phyloP scores from a whole-genome alignment of 2,329 filamentous ascomycete species.

The Cyphellophora attinorum region DNA sequence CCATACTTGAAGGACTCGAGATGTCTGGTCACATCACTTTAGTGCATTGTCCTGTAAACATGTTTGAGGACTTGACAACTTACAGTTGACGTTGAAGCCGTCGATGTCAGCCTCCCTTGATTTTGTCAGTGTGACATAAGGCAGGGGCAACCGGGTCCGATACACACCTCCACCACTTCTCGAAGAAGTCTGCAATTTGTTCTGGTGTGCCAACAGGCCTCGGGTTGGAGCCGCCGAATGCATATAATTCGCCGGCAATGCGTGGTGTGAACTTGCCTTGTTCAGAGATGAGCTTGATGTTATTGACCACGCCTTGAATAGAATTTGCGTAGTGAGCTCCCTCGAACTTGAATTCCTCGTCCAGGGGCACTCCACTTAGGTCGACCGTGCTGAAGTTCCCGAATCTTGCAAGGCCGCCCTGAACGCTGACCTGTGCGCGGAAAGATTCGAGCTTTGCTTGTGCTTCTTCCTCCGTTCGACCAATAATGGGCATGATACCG shows the following conservation, averaged over 20 bases:
- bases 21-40: too few relatives aligned
- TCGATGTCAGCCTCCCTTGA: too few relatives aligned
- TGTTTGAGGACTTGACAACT: too few relatives aligned
- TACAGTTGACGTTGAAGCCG: slow-evolving; percentile 60
- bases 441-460: slow-evolving; percentile 42
- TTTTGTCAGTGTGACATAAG: too few relatives aligned
- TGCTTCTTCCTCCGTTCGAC: slow-evolving; percentile 44
- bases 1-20: slow-evolving; percentile 41
- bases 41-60: too few relatives aligned
- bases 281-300: too few relatives aligned
- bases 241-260: slow-evolving; percentile 35
- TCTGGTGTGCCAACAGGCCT: slow-evolving; percentile 47
- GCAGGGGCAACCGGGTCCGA: too few relatives aligned
- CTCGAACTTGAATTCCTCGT: slow-evolving; percentile 48
- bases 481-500: slow-evolving; percentile 41
- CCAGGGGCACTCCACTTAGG: slow-evolving; percentile 46
- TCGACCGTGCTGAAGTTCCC: slow-evolving; percentile 54
- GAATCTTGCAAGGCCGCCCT: slow-evolving; percentile 47
- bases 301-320: slow-evolving; percentile 31
- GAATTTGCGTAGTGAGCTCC: slow-evolving; percentile 32
- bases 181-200: slow-evolving; percentile 58
- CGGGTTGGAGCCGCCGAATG: slow-evolving; percentile 40
- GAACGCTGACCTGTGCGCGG: slow-evolving; percentile 41
- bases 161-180: slow-evolving; percentile 60
- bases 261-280: slow-evolving; percentile 26